Percentiles rank a stretch among this genome's conserved stretches.
phyloP scores from a whole-genome alignment of 768 basidiomycete genomes.

The Harrya chromipes region DNA sequence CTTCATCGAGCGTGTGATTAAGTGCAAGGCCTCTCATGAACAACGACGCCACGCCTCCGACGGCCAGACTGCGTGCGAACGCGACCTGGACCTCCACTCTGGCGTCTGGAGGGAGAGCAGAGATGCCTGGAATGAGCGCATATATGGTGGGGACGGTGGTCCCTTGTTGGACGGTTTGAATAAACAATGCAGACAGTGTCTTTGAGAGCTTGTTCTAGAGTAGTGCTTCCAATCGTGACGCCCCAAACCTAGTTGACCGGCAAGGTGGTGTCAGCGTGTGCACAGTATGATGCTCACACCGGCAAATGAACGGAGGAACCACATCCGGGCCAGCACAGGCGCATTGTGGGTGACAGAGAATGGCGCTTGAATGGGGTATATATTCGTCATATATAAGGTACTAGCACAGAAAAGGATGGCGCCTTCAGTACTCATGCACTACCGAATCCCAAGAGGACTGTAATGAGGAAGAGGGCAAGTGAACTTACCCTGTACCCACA shows the following conservation, averaged over 20 bases:
- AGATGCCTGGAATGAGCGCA: slow-evolving; percentile 44
- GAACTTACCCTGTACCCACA: slow-evolving; percentile 14
- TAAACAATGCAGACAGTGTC: slow-evolving; percentile 39
- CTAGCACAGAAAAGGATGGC: too few species aligned
- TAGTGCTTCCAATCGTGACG: slow-evolving; percentile 44
- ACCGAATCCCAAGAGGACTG: background rate
- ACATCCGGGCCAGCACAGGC: slow-evolving; percentile 37
- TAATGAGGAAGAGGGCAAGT: too few species aligned
- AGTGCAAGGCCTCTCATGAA: slow-evolving; percentile 17
- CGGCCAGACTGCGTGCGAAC: slow-evolving; percentile 37
- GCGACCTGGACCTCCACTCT: slow-evolving; percentile 36
- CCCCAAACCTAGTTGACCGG: slow-evolving; percentile 42
- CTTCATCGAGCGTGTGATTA: slow-evolving; percentile 4
- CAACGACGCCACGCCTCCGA: slow-evolving; percentile 13
- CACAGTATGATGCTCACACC: slow-evolving; percentile 9
- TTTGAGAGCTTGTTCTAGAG: slow-evolving; percentile 48
- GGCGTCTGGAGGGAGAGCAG: slow-evolving; percentile 32
- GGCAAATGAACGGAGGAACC: slow-evolving; percentile 32
- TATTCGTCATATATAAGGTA: slow-evolving; percentile 11
- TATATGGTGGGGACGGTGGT: slow-evolving; percentile 37
- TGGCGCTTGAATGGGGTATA: slow-evolving; percentile 34
- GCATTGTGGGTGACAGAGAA: slow-evolving; percentile 34
- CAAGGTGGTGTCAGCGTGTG: background rate
- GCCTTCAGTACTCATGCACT: background rate
- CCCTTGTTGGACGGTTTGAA: slow-evolving; percentile 32